Percentiles rank a stretch among this genome's conserved stretches.
These are phyloP conservation scores for Yamadazyma songkhlaensis DNA, from an alignment of 1,139 yeast genomes.

Conservation along the genomic window DNA sequence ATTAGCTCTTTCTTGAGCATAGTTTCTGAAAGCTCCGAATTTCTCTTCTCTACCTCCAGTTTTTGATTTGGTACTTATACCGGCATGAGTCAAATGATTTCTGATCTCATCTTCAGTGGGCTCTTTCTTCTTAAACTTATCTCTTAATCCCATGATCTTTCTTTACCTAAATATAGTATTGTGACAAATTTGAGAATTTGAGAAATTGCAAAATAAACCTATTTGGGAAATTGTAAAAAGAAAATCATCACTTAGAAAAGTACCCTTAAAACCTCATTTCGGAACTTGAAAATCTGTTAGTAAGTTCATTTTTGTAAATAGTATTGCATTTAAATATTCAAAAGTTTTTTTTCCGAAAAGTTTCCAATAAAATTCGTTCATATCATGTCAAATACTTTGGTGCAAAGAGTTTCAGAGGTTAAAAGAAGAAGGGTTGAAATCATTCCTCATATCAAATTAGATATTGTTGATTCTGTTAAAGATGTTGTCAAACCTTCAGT, in stretches of 20 bases:
- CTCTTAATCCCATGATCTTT: conserved; percentile 40
- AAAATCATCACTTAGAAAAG: neutral
- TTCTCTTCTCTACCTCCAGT: conserved; percentile 41
- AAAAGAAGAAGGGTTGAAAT: conserved; percentile 1
- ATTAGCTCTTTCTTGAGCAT: conserved; percentile 49
- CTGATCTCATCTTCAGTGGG: conserved; percentile 57
- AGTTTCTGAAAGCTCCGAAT: conserved; percentile 64
- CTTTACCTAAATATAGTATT: too few species aligned
- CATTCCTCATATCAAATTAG: neutral
- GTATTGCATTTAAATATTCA: too few species aligned
- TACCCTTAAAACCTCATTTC: neutral
- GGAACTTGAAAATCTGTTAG: neutral
- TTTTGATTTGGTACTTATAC: conserved; percentile 49
- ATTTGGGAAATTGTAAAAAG: neutral
- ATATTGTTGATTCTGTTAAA: neutral
- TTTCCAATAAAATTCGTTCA: neutral
- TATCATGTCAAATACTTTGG: neutral
- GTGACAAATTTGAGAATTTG: neutral
- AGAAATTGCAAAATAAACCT: neutral
- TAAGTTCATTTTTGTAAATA: neutral
- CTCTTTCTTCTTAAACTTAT: conserved; percentile 60
- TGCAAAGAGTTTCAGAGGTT: neutral
- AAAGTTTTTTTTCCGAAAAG: too few species aligned
- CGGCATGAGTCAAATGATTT: conserved; percentile 49
- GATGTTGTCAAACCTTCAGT: neutral